Percentiles rank a stretch among this genome's conserved stretches.
Evolutionary conservation across 768 basidiomycete genomes (phyloP).

Genomic region (Ephemerocybe angulata): DNA sequence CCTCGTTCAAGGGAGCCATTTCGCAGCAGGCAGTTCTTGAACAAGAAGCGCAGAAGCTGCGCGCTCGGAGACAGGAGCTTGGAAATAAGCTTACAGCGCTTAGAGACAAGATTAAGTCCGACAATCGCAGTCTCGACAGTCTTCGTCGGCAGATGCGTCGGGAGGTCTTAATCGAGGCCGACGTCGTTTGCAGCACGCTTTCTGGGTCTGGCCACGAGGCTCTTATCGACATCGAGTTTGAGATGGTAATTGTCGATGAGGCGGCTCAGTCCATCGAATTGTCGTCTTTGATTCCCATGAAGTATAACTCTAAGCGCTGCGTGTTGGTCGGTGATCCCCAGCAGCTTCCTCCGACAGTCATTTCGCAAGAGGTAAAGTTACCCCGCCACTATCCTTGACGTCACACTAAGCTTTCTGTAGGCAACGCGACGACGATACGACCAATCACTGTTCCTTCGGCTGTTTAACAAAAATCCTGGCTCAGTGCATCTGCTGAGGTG

Average conservation of each 20-base stretch:
- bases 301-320: constrained; percentile 77
- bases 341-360: constrained; percentile 89
- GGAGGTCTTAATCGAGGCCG: constrained; percentile 81
- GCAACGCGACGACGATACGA: constrained; percentile 75
- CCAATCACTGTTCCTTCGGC: constrained; percentile 88
- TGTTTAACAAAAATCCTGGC: constrained; percentile 76
- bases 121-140: constrained; percentile 78
- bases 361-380: constrained; percentile 41
- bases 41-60: constrained; percentile 63
- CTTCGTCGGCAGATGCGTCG: constrained; percentile 66
- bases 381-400: neutral
- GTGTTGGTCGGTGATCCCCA: constrained; percentile 96
- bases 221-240: constrained; percentile 81
- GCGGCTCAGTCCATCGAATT: constrained; percentile 96
- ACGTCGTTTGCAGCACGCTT: constrained; percentile 91
- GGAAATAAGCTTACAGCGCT: constrained; percentile 70
- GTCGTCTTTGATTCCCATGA: constrained; percentile 91
- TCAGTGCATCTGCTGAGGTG: constrained; percentile 90
- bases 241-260: constrained; percentile 96
- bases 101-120: constrained; percentile 81
- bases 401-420: constrained; percentile 29
- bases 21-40: constrained; percentile 54
- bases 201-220: constrained; percentile 91
- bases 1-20: constrained; percentile 52
- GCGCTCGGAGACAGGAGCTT: constrained; percentile 58